A percentile compares a stretch with the other conserved stretches of the same genome.
Conservation (phyloP, 139 green algal genomes). For the Micractinium conductrix region DNA sequence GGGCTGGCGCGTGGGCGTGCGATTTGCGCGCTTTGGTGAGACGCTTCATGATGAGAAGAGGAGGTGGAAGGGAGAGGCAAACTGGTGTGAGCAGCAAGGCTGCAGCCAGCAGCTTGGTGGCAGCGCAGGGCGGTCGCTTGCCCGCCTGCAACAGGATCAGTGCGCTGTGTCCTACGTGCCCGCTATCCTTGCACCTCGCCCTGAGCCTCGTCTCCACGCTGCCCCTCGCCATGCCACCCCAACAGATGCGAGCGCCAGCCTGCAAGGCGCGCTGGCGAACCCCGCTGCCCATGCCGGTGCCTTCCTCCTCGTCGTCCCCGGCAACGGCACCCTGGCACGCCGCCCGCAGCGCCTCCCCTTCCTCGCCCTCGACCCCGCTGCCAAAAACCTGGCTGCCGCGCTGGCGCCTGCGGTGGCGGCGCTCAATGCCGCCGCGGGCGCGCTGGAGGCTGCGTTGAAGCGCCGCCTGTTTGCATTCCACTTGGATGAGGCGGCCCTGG, state of each 20-base stretch:
- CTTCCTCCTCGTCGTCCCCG: slow-evolving; percentile 33
- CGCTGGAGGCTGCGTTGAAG: background rate
- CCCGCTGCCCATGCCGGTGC: background rate
- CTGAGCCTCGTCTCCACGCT: background rate
- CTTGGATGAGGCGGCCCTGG: slow-evolving; percentile 1
- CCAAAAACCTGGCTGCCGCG: background rate
- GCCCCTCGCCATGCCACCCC: background rate
- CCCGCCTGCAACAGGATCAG: too few species aligned
- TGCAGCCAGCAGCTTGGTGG: background rate
- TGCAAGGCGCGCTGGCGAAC: background rate
- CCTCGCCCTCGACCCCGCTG: slow-evolving; percentile 6
- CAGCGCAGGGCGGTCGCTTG: background rate
- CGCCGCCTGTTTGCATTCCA: slow-evolving; percentile 37
- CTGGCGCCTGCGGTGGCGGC: slow-evolving; percentile 12
- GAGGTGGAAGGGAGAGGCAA: too few species aligned
- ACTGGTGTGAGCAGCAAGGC: background rate
- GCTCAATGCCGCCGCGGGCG: slow-evolving; percentile 26
- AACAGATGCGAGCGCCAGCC: background rate
- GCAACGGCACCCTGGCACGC: slow-evolving; percentile 1
- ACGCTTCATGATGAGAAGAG: too few species aligned
- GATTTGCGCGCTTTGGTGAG: slow-evolving; percentile 37
- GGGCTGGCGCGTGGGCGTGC: slow-evolving; percentile 6
- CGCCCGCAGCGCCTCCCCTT: slow-evolving; percentile 3
- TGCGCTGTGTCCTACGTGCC: too few species aligned
- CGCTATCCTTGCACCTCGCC: too few species aligned